Evolutionary conservation across 306 rosid species (phyloP).

Genomic region (cucumber (Cucumis sativus)): Cucumber_9930_V3 NC_026659.2:13063001-13063500

Average conservation of each 20-base stretch:
- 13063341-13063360: neutral
- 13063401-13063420: too few species aligned
- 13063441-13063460: too few species aligned
- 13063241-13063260: constrained; percentile 8
- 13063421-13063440: too few species aligned
- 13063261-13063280: constrained; percentile 14
- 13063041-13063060: neutral
- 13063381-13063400: too few species aligned
- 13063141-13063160: neutral
- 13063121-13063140: constrained; percentile 8
- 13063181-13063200: constrained; percentile 4
- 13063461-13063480: too few species aligned
- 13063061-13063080: constrained; percentile 1
- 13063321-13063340: neutral
- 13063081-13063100: neutral
- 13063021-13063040: neutral
- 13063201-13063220: constrained; percentile 7
- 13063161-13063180: constrained; percentile 10
- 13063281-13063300: neutral
- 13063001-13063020: neutral
- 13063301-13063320: neutral
- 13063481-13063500: too few species aligned
- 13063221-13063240: neutral
- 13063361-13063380: too few species aligned
- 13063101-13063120: neutral